phyloP scores from a whole-genome alignment of 176 grass and related monocot genomes.

The Triticum aestivum region IWGSC_CS_RefSeq_v2.1 NC_057799.1:582078064-582078563 shows the following conservation, averaged over 20 bases:
- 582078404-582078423: conserved; percentile 14
- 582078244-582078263: conserved; percentile 17
- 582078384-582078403: conserved; percentile 5
- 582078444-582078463: not conserved
- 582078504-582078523: not conserved
- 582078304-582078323: conserved; percentile 19
- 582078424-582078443: conserved; percentile 25
- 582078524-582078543: not conserved
- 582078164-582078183: conserved; percentile 25
- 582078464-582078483: not conserved
- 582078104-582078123: conserved; percentile 29
- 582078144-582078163: conserved; percentile 29
- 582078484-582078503: not conserved
- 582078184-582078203: conserved; percentile 5
- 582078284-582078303: conserved; percentile 23
- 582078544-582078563: conserved; percentile 14
- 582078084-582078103: not conserved
- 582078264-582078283: conserved; percentile 40
- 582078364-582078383: conserved; percentile 1
- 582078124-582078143: conserved; percentile 32
- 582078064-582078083: not conserved
- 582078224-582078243: conserved; percentile 24
- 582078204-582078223: conserved; percentile 25
- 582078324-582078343: conserved; percentile 39
- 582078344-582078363: conserved; percentile 45